phyloP scores from a whole-genome alignment of 2,329 filamentous ascomycete species.

The Talaromyces sp. region DNA sequence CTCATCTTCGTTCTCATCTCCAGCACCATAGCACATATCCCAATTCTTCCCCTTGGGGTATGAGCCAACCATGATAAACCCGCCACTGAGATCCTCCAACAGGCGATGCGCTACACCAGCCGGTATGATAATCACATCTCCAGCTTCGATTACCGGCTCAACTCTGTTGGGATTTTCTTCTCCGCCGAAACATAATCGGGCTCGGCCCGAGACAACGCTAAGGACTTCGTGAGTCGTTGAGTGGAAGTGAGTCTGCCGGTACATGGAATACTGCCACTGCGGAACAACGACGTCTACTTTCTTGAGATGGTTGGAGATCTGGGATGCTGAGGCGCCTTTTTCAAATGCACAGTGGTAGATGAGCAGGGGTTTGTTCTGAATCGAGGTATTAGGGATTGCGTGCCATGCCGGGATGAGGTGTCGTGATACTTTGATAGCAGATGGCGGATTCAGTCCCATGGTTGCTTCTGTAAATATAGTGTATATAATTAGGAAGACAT shows the following conservation, averaged over 20 bases:
- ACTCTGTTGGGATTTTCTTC: conserved; percentile 58
- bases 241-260: conserved; percentile 64
- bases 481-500: background rate
- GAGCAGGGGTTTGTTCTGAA: conserved; percentile 61
- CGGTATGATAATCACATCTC: conserved; percentile 64
- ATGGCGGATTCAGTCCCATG: conserved; percentile 45
- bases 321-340: conserved; percentile 41
- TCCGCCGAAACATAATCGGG: conserved; percentile 64
- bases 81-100: conserved; percentile 52
- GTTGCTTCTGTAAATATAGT: background rate
- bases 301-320: conserved; percentile 57
- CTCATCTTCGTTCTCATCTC: conserved; percentile 56
- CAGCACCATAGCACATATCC: conserved; percentile 70
- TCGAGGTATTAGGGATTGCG: conserved; percentile 62
- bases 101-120: conserved; percentile 64
- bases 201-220: conserved; percentile 56
- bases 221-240: conserved; percentile 66
- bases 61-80: conserved; percentile 65
- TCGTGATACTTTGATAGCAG: conserved; percentile 54
- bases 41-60: conserved; percentile 59
- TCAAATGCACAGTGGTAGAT: conserved; percentile 63
- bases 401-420: conserved; percentile 58
- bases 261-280: conserved; percentile 70
- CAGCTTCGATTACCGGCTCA: conserved; percentile 54
- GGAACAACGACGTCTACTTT: conserved; percentile 55